Evolutionary conservation across 78 protist genomes (phyloP), one percentile per base, ranked within the genome.

Genomic region (Diacronema lutheri): DNA sequence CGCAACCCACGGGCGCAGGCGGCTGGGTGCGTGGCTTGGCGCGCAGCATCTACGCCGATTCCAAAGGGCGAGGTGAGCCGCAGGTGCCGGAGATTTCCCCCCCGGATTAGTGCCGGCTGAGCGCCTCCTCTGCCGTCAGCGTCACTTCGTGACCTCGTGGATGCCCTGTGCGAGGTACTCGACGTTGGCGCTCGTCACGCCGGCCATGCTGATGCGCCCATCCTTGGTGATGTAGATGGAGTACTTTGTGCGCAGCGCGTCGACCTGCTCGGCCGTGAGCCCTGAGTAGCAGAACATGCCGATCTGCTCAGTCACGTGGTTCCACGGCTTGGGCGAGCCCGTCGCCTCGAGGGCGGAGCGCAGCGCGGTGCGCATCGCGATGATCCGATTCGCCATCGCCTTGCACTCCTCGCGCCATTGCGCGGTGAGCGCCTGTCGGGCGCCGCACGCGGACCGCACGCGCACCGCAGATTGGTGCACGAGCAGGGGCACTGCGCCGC

Each of bases 261-360:
- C 50, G 19, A 44, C 56, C 56, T 89, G 88, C 4, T 23, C 74
- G 25, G 61, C 25, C 35, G 77, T 83, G 23, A 87, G 1, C 81
- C 99, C 99, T 4, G 98, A 88, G 95, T 62, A 98, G 83, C 93
- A 86, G 88, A 99, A 98, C 99, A 99, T 98, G 80, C 99, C 99
- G 69, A 90, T 93, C 92, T 99, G 99, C 33, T 87, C 58, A 58
- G 91, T 78, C 38, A 98, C 93, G 93, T 97, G 99, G 33, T 40
- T 5, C 99, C 99, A 98, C 50, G 61, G 60, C n/a, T 90, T 7
- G 50, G 83, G 92, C 12, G 93, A 79, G 21, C 90, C 91, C 31
- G 60, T 21, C 37, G 12, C 5, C 38, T 0, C 65, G 41, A 84
- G 68, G 31, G 29, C 81, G 20, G 0, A 11, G 33, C 20, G 14